Evolutionary conservation across 768 basidiomycete species (phyloP).

Genomic region (Thelephora aurantiotincta): DNA sequence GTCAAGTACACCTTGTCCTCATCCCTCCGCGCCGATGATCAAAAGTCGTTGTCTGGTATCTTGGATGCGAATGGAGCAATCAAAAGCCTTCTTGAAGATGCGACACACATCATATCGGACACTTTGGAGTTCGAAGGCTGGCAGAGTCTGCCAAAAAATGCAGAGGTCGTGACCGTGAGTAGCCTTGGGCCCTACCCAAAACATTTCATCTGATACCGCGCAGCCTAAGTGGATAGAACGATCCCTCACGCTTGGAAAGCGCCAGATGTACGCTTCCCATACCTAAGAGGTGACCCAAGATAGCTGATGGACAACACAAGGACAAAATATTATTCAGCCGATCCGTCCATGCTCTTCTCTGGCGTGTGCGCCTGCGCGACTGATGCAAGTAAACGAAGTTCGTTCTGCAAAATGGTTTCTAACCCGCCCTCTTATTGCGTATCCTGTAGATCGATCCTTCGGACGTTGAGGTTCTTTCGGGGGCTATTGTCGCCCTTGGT

Average conservation of each 20-base stretch:
- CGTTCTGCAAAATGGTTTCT: neutral
- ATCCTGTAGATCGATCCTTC: conserved; percentile 33
- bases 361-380: conserved; percentile 63
- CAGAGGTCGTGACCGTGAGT: conserved; percentile 27
- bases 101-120: conserved; percentile 46
- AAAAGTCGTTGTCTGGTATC: conserved; percentile 28
- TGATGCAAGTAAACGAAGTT: conserved; percentile 30
- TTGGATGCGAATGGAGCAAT: conserved; percentile 40
- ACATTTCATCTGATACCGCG: conserved; percentile 3
- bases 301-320: conserved; percentile 14
- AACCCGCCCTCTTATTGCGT: neutral
- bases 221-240: conserved; percentile 62
- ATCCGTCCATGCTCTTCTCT: conserved; percentile 71
- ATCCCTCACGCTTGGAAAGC: conserved; percentile 38
- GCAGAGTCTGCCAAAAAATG: conserved; percentile 19
- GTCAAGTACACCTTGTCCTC: conserved; percentile 35
- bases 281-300: too few relatives aligned
- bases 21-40: conserved; percentile 28
- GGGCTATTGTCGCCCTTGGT: conserved; percentile 61
- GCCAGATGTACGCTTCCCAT: conserved; percentile 29
- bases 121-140: conserved; percentile 41
- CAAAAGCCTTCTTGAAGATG: conserved; percentile 19
- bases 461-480: conserved; percentile 62
- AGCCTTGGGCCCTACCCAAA: conserved; percentile 17
- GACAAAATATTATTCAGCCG: conserved; percentile 54